Base-by-base conservation (phyloP, 129 eudicot species). In the Helianthus tuberosus region DNA sequence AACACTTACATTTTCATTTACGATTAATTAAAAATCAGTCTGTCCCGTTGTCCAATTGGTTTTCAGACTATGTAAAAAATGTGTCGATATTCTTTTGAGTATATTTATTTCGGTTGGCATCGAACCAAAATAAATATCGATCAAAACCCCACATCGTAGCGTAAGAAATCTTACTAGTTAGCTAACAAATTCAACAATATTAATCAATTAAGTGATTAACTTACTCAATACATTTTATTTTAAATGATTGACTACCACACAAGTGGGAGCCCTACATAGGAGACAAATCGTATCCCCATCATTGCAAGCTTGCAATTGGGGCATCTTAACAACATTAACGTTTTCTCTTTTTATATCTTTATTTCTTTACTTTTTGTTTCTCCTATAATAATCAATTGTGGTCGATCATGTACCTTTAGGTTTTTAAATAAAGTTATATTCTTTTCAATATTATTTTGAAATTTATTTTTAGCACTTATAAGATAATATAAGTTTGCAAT, bases 271-370 rank as follows among this genome's bases (percentile, higher is more conserved):
- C 77, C 82, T 78, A 78, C 77, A 70, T 70, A 78, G 60, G 77
- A 71, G 77, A 78, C 82, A 78, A 71, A 71, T 70, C 77, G 77
- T 63, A 78, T 78, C 68, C 25, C 65, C 82, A 78, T 78, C 66
- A 78, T 78, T 63, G 38, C 72, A 39, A 78, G 66, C 66, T 63
- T 71, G 72, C 70, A 71, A 70, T 13, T 62, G 71, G 66, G 59
- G 36, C 73, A 71, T 78, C 76, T 77, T 63, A 69, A 78, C 64
- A 72, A 78, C 77, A 51, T 70, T 39, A 50, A 47, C 35, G 17
- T 25, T 50, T 61, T 10, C 62, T 1, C 55, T 59, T 77, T 29
- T 47, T 55, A 49, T 60, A 17, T 52, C 20, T 39, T 29, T 57
- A 55, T 57, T 23, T 36, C 17, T 43, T 25, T 32, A 58, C 43